phyloP scores from a whole-genome alignment of 2,329 filamentous ascomycete genomes.

The Fusarium euwallaceae region DNA sequence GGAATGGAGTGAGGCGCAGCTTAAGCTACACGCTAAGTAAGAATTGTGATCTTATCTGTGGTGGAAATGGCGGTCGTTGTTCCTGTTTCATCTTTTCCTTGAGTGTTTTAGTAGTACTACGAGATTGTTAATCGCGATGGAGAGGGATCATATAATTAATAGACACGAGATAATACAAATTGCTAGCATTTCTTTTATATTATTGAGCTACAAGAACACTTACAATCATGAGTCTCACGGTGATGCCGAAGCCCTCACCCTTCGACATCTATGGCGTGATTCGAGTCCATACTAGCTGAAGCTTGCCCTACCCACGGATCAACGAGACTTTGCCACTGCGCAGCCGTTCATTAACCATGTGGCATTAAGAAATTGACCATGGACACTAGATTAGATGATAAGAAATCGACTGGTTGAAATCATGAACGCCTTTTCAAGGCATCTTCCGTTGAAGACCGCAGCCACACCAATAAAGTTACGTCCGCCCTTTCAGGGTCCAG shows the following conservation, averaged over 20 bases:
- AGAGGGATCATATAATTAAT: neutral
- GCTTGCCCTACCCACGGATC: neutral
- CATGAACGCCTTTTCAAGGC: neutral
- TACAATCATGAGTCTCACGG: neutral
- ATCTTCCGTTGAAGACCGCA: neutral
- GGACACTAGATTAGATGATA: neutral
- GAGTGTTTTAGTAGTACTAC: neutral
- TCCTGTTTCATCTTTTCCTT: neutral
- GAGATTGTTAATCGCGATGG: neutral
- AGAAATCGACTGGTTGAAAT: neutral
- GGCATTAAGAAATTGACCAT: neutral
- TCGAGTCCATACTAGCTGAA: neutral
- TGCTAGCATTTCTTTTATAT: neutral
- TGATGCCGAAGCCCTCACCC: neutral
- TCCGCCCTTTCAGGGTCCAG: neutral
- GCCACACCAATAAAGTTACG: neutral
- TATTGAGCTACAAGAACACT: neutral
- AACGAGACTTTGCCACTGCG: neutral
- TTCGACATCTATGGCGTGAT: neutral
- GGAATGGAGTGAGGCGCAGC: conserved; percentile 55
- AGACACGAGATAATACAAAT: neutral
- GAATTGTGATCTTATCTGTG: neutral
- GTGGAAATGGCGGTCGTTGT: neutral
- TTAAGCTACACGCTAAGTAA: conserved; percentile 37
- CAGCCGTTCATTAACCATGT: neutral